Conservation (phyloP, 129 eudicot genomes). For the Mikania micrantha region DNA sequence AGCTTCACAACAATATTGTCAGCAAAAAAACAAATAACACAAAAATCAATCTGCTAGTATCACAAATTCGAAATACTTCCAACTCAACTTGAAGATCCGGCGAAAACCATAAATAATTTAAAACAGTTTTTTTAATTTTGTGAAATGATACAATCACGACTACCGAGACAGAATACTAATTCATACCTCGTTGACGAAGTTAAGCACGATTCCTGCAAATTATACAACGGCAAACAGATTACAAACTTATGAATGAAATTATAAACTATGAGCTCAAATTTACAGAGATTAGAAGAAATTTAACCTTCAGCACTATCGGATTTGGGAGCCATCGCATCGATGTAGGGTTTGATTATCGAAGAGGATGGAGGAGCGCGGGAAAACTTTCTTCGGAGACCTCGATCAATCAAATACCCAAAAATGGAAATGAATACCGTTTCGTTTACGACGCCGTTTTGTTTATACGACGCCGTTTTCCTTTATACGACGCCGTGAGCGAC, state of each 20-base stretch:
- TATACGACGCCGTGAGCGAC: too few species aligned
- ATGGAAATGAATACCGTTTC: not conserved
- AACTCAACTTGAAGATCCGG: not conserved
- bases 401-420: not conserved
- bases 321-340: conserved; percentile 67
- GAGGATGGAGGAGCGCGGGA: conserved; percentile 32
- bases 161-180: not conserved
- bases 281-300: not conserved
- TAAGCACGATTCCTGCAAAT: conserved; percentile 85
- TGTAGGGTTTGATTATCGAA: conserved; percentile 11
- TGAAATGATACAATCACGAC: not conserved
- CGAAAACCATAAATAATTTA: not conserved
- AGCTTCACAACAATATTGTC: not conserved
- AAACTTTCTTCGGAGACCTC: not conserved
- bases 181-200: conserved; percentile 89
- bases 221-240: not conserved
- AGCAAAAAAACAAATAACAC: not conserved
- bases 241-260: not conserved
- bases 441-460: not conserved
- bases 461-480: not conserved
- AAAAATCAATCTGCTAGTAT: not conserved
- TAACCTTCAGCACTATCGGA: conserved; percentile 73
- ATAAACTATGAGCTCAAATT: not conserved
- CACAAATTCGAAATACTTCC: not conserved
- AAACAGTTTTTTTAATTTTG: not conserved